These are phyloP conservation scores for Leptographium procerum DNA, from an alignment of 2,329 filamentous ascomycete genomes.

Conservation along the genomic window DNA sequence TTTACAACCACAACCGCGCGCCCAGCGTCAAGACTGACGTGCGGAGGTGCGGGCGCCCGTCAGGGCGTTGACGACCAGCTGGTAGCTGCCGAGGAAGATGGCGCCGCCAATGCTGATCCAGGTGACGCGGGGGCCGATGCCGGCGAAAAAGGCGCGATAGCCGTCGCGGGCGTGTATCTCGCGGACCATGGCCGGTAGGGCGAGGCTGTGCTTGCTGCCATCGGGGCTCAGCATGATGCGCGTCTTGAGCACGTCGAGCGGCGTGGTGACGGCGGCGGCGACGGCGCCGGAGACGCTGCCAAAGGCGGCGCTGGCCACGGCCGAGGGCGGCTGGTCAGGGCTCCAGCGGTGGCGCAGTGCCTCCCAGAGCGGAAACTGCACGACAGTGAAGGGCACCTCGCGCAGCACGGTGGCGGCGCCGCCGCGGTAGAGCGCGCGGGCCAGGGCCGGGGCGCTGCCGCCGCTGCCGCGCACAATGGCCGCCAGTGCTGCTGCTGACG, in stretches of 20 bases:
- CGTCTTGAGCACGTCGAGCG: slow-evolving; percentile 93
- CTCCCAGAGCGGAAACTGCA: slow-evolving; percentile 98
- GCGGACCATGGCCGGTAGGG: slow-evolving; percentile 44
- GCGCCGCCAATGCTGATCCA: slow-evolving; percentile 95
- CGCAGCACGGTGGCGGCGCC: slow-evolving; percentile 88
- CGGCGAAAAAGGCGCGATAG: slow-evolving; percentile 59
- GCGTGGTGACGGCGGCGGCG: slow-evolving; percentile 81
- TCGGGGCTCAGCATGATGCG: slow-evolving; percentile 80
- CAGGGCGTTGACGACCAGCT: slow-evolving; percentile 72
- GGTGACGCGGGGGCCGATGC: slow-evolving; percentile 69
- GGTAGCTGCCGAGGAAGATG: slow-evolving; percentile 89
- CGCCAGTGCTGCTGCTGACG: slow-evolving; percentile 52
- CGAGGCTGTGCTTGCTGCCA: slow-evolving; percentile 45
- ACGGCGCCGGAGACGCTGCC: slow-evolving; percentile 75
- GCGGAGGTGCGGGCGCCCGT: slow-evolving; percentile 20
- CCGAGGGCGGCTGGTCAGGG: slow-evolving; percentile 30
- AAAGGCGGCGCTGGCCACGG: slow-evolving; percentile 70
- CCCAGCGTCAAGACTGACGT: slow-evolving; percentile 10
- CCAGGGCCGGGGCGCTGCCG: slow-evolving; percentile 39
- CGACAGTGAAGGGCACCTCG: slow-evolving; percentile 93
- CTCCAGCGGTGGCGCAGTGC: slow-evolving; percentile 63
- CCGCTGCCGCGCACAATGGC: slow-evolving; percentile 48
- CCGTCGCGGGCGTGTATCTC: slow-evolving; percentile 56
- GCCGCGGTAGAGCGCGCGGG: slow-evolving; percentile 79
- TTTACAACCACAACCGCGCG: not conserved